A percentile compares a stretch with the other conserved stretches of the same genome.
phyloP scores from a whole-genome alignment of 116 monocot genomes.

The Iris pallida region DNA sequence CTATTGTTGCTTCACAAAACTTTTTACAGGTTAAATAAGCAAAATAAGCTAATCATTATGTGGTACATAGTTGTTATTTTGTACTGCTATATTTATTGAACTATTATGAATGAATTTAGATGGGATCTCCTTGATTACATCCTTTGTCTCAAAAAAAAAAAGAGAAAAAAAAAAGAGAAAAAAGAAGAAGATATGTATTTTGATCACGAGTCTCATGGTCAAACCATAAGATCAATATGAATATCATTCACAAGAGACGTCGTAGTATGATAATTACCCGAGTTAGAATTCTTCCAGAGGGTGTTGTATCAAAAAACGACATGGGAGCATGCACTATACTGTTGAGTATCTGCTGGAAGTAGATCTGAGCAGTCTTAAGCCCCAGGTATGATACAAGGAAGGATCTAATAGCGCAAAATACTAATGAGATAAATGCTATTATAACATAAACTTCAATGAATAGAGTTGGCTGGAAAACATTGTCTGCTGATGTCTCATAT shows the following conservation, averaged over 20 bases:
- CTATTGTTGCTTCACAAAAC: no score
- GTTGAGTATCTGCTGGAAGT: conserved; percentile 71
- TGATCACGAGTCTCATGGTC: no score
- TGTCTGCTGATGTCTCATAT: conserved; percentile 61
- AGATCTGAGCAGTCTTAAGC: conserved; percentile 74
- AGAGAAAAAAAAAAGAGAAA: not conserved
- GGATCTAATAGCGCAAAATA: conserved; percentile 41
- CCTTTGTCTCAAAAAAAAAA: no score
- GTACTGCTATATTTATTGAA: no score
- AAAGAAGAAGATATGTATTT: not conserved
- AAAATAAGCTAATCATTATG: no score
- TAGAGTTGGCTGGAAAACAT: conserved; percentile 35
- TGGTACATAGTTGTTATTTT: no score
- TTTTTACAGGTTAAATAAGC: no score
- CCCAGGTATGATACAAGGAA: conserved; percentile 57
- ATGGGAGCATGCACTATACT: conserved; percentile 95
- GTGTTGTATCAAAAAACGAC: conserved; percentile 82
- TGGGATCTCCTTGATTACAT: no score
- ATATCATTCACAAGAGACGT: no score
- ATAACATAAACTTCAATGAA: conserved; percentile 65
- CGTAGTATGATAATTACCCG: conserved; percentile 21
- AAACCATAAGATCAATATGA: no score
- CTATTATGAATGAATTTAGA: no score
- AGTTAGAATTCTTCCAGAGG: conserved; percentile 67
- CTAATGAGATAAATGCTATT: conserved; percentile 46